Conservation (phyloP, 140 eudicot species). For the Erigeron philadelphicus region DNA sequence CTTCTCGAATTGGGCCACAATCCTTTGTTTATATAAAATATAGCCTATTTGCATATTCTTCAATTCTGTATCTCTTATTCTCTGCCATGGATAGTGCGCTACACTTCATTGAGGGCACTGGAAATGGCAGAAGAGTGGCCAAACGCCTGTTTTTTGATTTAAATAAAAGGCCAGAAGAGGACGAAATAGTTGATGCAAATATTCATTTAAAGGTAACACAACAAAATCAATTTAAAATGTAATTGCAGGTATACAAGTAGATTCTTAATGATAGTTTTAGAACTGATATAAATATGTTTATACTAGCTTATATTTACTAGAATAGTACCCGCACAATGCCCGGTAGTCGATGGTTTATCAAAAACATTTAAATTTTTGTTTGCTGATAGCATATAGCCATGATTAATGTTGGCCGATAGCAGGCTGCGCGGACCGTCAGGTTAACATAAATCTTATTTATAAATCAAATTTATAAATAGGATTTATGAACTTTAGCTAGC, state of each 20-base stretch:
- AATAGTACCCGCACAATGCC: background rate
- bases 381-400: too few species aligned
- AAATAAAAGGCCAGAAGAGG: constrained; percentile 33
- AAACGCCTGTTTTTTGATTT: constrained; percentile 33
- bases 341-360: too few species aligned
- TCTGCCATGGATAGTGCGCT: constrained; percentile 26
- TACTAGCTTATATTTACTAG: too few species aligned
- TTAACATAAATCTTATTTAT: too few species aligned
- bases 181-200: constrained; percentile 17
- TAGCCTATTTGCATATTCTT: too few species aligned
- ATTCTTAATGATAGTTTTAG: background rate
- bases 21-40: background rate
- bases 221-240: background rate
- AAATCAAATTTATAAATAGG: too few species aligned
- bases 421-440: too few species aligned
- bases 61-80: too few species aligned
- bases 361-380: too few species aligned
- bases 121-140: constrained; percentile 24
- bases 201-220: constrained; percentile 28
- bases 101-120: constrained; percentile 5
- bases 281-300: background rate
- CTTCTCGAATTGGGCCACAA: background rate
- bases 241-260: constrained; percentile 15
- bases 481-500: too few species aligned
- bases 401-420: too few species aligned